Evolutionary conservation across 306 rosid genomes (phyloP).

Genomic region (Hippophae tibetana): DNA sequence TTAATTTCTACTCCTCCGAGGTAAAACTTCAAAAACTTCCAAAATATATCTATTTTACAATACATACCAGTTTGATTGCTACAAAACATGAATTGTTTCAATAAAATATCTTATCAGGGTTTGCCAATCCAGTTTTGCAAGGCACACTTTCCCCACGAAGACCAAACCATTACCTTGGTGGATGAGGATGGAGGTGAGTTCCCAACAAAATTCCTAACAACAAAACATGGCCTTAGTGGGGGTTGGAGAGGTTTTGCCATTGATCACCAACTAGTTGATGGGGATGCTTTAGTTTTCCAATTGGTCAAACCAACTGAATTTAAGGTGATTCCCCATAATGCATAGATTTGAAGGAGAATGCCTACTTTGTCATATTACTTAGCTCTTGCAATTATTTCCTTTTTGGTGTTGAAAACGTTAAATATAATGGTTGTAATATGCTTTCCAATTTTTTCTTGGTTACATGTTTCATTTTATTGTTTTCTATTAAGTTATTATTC

Average conservation of each 20-base stretch:
- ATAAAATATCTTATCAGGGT: constrained; percentile 25
- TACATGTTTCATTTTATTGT: too few species aligned
- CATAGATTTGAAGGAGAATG: not conserved
- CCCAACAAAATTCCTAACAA: constrained; percentile 27
- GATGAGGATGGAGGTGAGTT: constrained; percentile 36
- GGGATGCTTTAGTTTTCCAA: constrained; percentile 61
- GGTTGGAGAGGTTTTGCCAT: constrained; percentile 56
- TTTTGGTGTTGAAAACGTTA: too few species aligned
- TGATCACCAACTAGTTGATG: constrained; percentile 52
- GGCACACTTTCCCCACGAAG: constrained; percentile 28
- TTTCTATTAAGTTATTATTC: not conserved
- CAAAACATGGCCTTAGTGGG: constrained; percentile 40
- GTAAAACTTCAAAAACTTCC: too few species aligned
- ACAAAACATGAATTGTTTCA: not conserved
- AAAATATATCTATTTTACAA: too few species aligned
- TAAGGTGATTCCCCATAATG: constrained; percentile 25
- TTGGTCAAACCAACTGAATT: constrained; percentile 34
- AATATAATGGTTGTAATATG: too few species aligned
- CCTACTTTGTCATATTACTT: not conserved
- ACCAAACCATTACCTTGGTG: constrained; percentile 27
- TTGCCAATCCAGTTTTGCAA: constrained; percentile 35
- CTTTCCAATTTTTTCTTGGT: too few species aligned
- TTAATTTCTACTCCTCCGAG: too few species aligned
- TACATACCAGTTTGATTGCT: too few species aligned
- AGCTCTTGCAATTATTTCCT: too few species aligned